A percentile compares a stretch with the other conserved stretches of the same genome.
These are phyloP conservation scores for Solanum microdontum DNA, from an alignment of 257 asterid species.

Conservation along the genomic window DNA sequence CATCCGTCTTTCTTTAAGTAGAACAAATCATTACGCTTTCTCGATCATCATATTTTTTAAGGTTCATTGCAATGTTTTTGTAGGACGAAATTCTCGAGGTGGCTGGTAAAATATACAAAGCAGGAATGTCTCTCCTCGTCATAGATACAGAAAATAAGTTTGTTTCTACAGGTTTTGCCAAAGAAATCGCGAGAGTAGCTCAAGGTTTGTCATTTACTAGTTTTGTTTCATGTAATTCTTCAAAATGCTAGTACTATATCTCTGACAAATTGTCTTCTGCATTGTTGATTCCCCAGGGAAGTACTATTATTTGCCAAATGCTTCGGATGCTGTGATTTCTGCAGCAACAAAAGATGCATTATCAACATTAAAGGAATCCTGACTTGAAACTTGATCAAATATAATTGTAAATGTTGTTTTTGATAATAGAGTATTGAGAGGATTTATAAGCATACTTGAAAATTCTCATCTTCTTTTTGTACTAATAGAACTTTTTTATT, in stretches of 20 bases:
- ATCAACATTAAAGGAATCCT: slow-evolving; percentile 64
- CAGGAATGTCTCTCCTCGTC: slow-evolving; percentile 58
- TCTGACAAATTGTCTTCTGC: background rate
- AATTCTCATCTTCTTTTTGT: background rate
- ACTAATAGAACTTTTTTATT: background rate
- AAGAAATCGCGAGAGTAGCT: slow-evolving; percentile 94
- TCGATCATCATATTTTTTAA: background rate
- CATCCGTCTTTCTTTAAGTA: background rate
- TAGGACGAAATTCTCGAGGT: slow-evolving; percentile 94
- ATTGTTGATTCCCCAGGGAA: slow-evolving; percentile 44
- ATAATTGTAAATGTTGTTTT: background rate
- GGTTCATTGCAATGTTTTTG: background rate
- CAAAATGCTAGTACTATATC: background rate
- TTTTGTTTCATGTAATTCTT: background rate
- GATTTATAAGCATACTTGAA: background rate
- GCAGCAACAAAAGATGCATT: slow-evolving; percentile 89
- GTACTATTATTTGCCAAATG: slow-evolving; percentile 93
- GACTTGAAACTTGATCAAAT: background rate
- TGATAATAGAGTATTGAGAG: background rate
- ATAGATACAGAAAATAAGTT: slow-evolving; percentile 61
- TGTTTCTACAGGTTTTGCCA: slow-evolving; percentile 95
- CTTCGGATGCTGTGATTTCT: slow-evolving; percentile 93
- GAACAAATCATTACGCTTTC: background rate
- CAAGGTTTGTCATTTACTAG: slow-evolving; percentile 43
- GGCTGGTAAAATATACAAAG: slow-evolving; percentile 81